These are phyloP conservation scores for Achlya hypogyna DNA, from an alignment of 352 stramenopile genomes.

Conservation along the genomic window DNA sequence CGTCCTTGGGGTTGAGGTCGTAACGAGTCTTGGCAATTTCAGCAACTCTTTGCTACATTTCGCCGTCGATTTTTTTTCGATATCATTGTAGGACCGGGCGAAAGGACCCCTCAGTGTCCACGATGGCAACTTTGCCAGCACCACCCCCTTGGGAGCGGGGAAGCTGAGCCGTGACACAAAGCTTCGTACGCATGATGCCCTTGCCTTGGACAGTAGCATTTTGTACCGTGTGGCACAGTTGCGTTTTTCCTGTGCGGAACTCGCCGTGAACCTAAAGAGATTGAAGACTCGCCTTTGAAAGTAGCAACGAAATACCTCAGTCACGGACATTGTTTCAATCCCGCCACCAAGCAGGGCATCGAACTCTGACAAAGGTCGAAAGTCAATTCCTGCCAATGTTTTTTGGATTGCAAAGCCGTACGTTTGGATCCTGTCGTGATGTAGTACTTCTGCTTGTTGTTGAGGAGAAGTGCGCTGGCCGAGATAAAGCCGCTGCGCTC, in stretches of 20 bases:
- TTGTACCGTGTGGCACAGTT: constrained; percentile 90
- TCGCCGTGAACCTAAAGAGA: constrained; percentile 76
- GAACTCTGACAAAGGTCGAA: constrained; percentile 40
- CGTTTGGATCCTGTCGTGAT: constrained; percentile 70
- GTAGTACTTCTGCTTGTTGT: constrained; percentile 62
- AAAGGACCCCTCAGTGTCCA: constrained; percentile 92
- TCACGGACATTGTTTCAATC: constrained; percentile 87
- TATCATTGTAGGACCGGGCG: too few species aligned
- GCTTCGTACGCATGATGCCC: constrained; percentile 21
- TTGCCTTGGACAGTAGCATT: too few species aligned
- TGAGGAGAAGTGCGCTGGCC: constrained; percentile 52
- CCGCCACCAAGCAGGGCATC: constrained; percentile 80
- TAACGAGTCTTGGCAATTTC: constrained; percentile 80
- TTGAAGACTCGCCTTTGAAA: not conserved
- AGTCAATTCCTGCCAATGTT: constrained; percentile 3
- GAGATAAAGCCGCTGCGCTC: constrained; percentile 70
- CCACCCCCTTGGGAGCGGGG: constrained; percentile 69
- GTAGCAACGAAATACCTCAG: constrained; percentile 43
- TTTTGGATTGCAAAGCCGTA: too few species aligned
- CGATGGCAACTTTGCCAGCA: constrained; percentile 72
- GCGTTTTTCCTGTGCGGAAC: constrained; percentile 92
- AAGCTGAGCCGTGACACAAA: constrained; percentile 80
- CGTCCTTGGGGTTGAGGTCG: constrained; percentile 72
- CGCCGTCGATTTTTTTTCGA: too few species aligned
- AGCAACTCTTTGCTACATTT: constrained; percentile 69